Evolutionary conservation across 202 grass and related monocot species (phyloP).

Genomic region (Carex arenaria): DNA sequence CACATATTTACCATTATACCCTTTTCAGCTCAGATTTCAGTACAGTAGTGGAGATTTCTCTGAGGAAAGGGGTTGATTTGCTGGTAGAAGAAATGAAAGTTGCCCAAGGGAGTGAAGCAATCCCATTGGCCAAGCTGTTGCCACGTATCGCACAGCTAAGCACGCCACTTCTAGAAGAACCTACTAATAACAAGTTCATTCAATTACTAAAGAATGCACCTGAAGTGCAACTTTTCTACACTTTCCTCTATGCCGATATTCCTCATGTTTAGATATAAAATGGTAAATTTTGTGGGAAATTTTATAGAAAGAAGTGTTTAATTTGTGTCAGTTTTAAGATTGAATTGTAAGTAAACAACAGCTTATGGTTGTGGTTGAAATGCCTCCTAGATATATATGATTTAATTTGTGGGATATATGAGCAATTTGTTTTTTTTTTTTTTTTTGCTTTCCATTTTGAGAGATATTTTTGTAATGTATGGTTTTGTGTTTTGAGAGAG

Average conservation of each 20-base stretch:
- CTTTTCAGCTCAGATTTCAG: slow-evolving; percentile 73
- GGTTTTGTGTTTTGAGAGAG: neutral
- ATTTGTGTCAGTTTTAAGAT: neutral
- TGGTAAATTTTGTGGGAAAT: slow-evolving; percentile 16
- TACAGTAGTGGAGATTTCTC: slow-evolving; percentile 70
- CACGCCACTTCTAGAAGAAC: slow-evolving; percentile 67
- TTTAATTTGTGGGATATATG: neutral
- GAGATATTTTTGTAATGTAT: neutral
- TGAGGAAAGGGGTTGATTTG: slow-evolving; percentile 56
- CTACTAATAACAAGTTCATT: slow-evolving; percentile 73
- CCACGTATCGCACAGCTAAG: slow-evolving; percentile 68
- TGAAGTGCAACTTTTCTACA: slow-evolving; percentile 85
- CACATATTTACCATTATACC: neutral
- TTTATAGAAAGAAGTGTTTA: neutral
- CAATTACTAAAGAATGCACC: slow-evolving; percentile 61
- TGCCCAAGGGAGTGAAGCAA: slow-evolving; percentile 28
- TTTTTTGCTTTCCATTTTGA: neutral
- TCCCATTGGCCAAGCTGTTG: slow-evolving; percentile 76
- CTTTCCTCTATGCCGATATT: slow-evolving; percentile 86
- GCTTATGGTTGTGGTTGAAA: slow-evolving; percentile 11
- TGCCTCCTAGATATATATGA: neutral
- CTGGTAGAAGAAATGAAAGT: slow-evolving; percentile 44
- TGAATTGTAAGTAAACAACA: slow-evolving; percentile 12
- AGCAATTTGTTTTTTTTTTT: neutral
- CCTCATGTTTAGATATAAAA: slow-evolving; percentile 27